Conservation (phyloP, 495 filamentous ascomycete genomes). For the Lepraria neglecta region DNA sequence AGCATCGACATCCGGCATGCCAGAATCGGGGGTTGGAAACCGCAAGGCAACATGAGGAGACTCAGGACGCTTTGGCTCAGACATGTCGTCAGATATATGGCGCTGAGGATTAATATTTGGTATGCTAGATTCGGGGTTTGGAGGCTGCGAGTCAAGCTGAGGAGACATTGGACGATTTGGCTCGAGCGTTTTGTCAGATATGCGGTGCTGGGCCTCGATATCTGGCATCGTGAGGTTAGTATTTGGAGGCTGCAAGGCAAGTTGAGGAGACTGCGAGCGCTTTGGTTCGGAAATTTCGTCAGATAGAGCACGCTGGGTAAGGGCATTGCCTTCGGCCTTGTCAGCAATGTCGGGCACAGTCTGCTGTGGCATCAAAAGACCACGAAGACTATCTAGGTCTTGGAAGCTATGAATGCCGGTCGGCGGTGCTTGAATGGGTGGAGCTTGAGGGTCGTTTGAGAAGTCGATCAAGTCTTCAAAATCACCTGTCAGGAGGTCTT, state of each 20-base stretch:
- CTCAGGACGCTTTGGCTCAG: background rate
- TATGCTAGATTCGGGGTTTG: background rate
- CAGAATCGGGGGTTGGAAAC: background rate
- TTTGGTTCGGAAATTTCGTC: background rate
- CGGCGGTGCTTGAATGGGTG: background rate
- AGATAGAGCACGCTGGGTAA: background rate
- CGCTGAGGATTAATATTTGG: background rate
- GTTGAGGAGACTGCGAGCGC: background rate
- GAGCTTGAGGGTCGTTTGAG: constrained; percentile 3
- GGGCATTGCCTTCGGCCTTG: background rate
- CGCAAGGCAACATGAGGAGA: background rate
- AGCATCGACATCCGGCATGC: background rate
- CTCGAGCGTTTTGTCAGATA: background rate
- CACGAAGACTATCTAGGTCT: background rate
- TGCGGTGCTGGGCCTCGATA: background rate
- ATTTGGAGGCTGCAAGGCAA: background rate
- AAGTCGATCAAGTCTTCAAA: constrained; percentile 15
- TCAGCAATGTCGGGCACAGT: background rate
- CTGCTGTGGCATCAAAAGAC: background rate
- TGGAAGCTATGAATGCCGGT: background rate
- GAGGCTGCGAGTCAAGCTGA: background rate
- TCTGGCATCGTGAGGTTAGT: background rate
- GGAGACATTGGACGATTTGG: background rate
- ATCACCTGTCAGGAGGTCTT: constrained; percentile 3
- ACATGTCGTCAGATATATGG: background rate